phyloP scores from a whole-genome alignment of 2,329 filamentous ascomycete species.

The Pseudocercospora macadamiae region DNA sequence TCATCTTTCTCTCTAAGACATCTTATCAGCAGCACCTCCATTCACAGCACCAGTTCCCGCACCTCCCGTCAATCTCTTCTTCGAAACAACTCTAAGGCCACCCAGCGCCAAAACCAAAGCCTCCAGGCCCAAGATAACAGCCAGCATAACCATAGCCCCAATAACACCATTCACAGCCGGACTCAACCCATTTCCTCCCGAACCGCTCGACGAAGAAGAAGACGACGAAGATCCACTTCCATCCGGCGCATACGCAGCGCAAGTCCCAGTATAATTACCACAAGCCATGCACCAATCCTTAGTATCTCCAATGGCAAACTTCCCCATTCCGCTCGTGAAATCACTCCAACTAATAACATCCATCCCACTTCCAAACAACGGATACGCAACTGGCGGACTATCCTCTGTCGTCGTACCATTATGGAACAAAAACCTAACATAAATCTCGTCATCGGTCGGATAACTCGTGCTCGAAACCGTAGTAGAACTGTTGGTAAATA shows the following conservation, averaged over 20 bases:
- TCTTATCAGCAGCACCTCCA: background rate
- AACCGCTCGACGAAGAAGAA: constrained; percentile 32
- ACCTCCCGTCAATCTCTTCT: constrained; percentile 44
- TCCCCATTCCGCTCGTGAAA: constrained; percentile 65
- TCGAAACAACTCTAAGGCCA: constrained; percentile 62
- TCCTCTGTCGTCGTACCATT: constrained; percentile 59
- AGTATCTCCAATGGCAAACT: constrained; percentile 68
- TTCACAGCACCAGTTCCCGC: background rate
- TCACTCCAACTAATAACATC: constrained; percentile 66
- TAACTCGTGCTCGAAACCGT: constrained; percentile 46
- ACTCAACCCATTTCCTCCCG: constrained; percentile 57
- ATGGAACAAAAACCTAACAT: constrained; percentile 65
- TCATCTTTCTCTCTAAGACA: background rate
- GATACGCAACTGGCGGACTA: constrained; percentile 56
- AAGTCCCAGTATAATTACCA: constrained; percentile 70
- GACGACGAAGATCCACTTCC: constrained; percentile 5
- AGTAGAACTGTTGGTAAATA: constrained; percentile 55
- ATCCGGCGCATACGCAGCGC: constrained; percentile 53
- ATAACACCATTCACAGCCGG: constrained; percentile 79
- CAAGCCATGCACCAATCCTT: constrained; percentile 74
- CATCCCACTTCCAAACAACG: constrained; percentile 62
- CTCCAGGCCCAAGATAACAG: constrained; percentile 62
- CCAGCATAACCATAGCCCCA: constrained; percentile 69
- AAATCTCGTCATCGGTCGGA: constrained; percentile 51
- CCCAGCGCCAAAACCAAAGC: constrained; percentile 57